Evolutionary conservation across 2,329 filamentous ascomycete genomes (phyloP), one percentile per base, ranked within the genome.

Genomic region (Colletotrichum graminicola): DNA sequence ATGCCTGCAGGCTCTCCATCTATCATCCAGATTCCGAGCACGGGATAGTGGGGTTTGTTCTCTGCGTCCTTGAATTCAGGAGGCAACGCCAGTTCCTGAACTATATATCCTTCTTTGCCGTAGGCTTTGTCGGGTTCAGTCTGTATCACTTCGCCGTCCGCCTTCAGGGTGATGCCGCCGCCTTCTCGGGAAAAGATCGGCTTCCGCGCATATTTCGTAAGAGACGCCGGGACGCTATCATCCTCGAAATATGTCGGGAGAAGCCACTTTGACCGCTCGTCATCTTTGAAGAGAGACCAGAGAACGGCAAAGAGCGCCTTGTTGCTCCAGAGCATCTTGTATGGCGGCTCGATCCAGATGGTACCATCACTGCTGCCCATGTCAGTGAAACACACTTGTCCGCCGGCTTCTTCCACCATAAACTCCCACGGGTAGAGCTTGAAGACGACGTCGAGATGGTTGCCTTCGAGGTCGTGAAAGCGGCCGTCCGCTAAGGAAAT

Each of bases 251-350:
- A 67, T 5, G 65, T 67, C 0, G 65, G 57, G 6, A 67, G 65
- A 12, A 67, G 34, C 65, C 65, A 67, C 14, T 62, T 67, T 0
- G 26, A 43, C 14, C 65, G 34, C 10, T 57, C 57, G 16, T 67
- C 65, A 12, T 67, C 47, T n/a, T 67, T 62, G 36, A 67, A 67
- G 12, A 67, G 34, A 10, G 36, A 49, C 65, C 65, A 67, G 0
- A 67, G 57, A 11, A 67, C n/a, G 8, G 65, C 65, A 14, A 67
- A 67, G 0, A 62, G 11, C 8, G 65, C 41, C 11, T 67, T 67
- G 57, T 67, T 67, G 57, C 65, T 67, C 65, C 65, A 67, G 0
- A 67, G 32, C 34, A 67, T 47, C 39, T 67, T 67, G n/a, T 67
- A 67, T 4, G 65, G 65, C 26, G 57, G 34, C 57, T 67, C 65